Base-by-base conservation (phyloP, 441 rosid species). In the Gossypium laxum region DNA sequence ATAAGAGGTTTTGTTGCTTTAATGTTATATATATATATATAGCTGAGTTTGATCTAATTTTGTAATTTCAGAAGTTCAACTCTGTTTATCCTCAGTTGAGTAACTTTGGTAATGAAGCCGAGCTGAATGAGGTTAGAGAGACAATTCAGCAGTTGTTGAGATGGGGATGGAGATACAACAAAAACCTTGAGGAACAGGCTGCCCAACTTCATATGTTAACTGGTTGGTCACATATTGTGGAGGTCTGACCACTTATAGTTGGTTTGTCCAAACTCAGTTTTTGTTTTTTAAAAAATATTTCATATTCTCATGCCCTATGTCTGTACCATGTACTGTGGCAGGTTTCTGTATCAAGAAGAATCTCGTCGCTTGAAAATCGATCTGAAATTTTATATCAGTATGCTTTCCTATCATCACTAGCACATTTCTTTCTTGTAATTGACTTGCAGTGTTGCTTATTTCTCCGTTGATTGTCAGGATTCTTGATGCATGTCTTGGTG, bases 121-220 rank as follows among this genome's bases (percentile, higher is more conserved):
- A 94, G 84, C 84, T 92, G 74, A 88, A 83, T 80, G 91, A 90
- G 81, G 87, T 83, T 67, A 89, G 85, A 76, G 94, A 89, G 82
- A 76, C 88, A 38, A 84, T 92, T 81, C 99, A 92, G 78, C 86
- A 85, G 72, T 82, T 92, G 72, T 74, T 94, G 78, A 89, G 96
- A 84, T 92, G 99, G 98, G 99, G 91, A 57, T 94, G 97, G 99
- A 92, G 87, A 79, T 85, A 88, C 81, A 91, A 94, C 78, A 89
- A 85, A 75, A 94, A 92, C 84, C 98, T 94, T 57, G 98, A 94
- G 85, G 99, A 94, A 76, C 97, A 90, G 80, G 97, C 96, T 77
- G 98, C 97, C 75, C 98, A 94, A 77, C 98, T 92, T 81, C 99
- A 94, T 78, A 92, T 90, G 98, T 84, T 94, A 81, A 84, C 92